These are phyloP conservation scores for Ceratopteris richardii DNA, from an alignment of 75 land plant genomes.

Conservation along the genomic window DNA sequence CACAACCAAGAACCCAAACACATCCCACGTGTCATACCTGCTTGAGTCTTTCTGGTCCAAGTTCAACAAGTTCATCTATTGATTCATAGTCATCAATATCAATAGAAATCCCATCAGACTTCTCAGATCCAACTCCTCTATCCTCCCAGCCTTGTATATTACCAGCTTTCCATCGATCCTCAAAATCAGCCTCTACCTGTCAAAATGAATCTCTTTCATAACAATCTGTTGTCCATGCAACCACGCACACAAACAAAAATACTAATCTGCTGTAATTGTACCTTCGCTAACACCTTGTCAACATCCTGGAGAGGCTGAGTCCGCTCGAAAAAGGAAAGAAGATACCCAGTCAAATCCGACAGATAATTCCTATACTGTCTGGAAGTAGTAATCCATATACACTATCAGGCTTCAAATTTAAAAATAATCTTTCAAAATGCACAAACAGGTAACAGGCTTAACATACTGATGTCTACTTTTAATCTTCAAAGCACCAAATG, in stretches of 20 bases:
- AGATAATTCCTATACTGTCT: constrained; percentile 84
- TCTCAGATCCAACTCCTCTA: constrained; percentile 52
- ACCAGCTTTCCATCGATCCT: constrained; percentile 69
- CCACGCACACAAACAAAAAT: not conserved
- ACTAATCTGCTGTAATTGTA: constrained; percentile 12
- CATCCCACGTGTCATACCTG: too few relatives aligned
- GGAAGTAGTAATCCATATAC: constrained; percentile 17
- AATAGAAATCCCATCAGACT: constrained; percentile 25
- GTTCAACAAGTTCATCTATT: constrained; percentile 69
- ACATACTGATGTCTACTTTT: too few relatives aligned
- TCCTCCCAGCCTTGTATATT: constrained; percentile 83
- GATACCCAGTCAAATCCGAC: constrained; percentile 53
- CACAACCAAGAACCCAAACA: too few relatives aligned
- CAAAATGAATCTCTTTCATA: not conserved
- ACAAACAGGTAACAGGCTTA: too few relatives aligned
- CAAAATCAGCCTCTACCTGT: constrained; percentile 84
- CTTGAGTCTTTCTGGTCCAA: constrained; percentile 83
- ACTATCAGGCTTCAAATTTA: too few relatives aligned
- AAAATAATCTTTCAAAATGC: too few relatives aligned
- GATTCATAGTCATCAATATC: constrained; percentile 85
- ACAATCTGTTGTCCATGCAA: not conserved
- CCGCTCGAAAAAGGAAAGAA: constrained; percentile 71
- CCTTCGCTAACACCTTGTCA: constrained; percentile 84
- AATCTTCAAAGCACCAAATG: too few relatives aligned
- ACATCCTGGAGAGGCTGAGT: constrained; percentile 92